These are phyloP conservation scores for Sanghuangporus sanghuang DNA, from an alignment of 1,284 basidiomycete genomes.

Conservation along the genomic window DNA sequence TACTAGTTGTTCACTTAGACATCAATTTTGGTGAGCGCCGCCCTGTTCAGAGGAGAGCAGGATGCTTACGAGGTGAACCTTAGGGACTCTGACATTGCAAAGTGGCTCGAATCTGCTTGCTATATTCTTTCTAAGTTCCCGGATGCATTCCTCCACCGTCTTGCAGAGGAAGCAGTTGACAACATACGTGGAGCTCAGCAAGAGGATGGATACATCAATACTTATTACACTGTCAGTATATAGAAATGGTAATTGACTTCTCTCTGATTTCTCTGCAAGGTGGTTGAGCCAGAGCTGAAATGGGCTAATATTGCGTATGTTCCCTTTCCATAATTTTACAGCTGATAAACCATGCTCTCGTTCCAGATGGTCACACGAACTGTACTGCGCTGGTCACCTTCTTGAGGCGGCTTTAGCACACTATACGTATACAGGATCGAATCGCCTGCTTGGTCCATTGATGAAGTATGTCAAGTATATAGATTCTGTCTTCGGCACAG, in stretches of 20 bases:
- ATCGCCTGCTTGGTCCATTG: slow-evolving; percentile 18
- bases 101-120: slow-evolving; percentile 24
- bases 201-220: slow-evolving; percentile 24
- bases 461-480: slow-evolving; percentile 22
- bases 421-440: slow-evolving; percentile 18
- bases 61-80: not conserved
- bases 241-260: not conserved
- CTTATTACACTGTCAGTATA: slow-evolving; percentile 21
- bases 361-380: slow-evolving; percentile 23
- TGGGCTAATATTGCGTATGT: slow-evolving; percentile 24
- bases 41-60: not conserved
- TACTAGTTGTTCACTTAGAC: slow-evolving; percentile 9
- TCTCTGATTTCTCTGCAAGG: slow-evolving; percentile 10
- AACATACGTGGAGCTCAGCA: slow-evolving; percentile 22
- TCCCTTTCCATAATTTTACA: not conserved
- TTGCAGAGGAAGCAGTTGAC: slow-evolving; percentile 22
- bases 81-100: slow-evolving; percentile 24
- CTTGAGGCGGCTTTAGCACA: slow-evolving; percentile 24
- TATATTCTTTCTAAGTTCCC: slow-evolving; percentile 16
- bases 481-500: slow-evolving; percentile 19
- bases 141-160: slow-evolving; percentile 13
- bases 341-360: not conserved
- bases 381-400: slow-evolving; percentile 24
- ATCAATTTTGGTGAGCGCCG: slow-evolving; percentile 21
- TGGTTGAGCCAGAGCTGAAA: slow-evolving; percentile 22